Conservation (phyloP, 257 asterid species). For the Nemophila menziesii region DNA sequence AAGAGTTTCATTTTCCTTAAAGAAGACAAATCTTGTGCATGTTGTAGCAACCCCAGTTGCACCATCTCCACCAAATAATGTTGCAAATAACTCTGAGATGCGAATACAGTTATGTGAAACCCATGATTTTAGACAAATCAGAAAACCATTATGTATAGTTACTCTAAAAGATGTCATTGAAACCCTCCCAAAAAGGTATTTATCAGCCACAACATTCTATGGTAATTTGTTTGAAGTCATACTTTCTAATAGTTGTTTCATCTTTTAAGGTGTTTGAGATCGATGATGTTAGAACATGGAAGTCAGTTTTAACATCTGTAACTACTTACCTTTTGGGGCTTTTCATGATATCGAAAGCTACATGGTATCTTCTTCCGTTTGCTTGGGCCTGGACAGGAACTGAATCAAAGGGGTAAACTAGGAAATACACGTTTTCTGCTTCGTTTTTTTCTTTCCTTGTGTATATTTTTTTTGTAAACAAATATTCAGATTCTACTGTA, state of each 20-base stretch:
- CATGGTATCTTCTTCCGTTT: constrained; percentile 97
- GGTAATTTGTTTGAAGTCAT: neutral
- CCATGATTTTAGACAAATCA: constrained; percentile 79
- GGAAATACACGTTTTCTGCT: neutral
- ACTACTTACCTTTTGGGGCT: constrained; percentile 76
- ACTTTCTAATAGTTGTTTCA: neutral
- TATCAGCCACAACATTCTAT: neutral
- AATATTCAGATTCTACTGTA: no score
- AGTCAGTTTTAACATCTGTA: constrained; percentile 68
- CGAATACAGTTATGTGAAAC: constrained; percentile 44
- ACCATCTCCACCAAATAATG: constrained; percentile 45
- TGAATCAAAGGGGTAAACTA: constrained; percentile 66
- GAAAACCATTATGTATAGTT: constrained; percentile 82
- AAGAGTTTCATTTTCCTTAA: constrained; percentile 27
- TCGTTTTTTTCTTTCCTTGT: neutral
- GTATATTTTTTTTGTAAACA: no score
- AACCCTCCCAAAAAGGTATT: constrained; percentile 82
- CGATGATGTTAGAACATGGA: constrained; percentile 80
- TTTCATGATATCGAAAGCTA: constrained; percentile 75
- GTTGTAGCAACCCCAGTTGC: constrained; percentile 64
- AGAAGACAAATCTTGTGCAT: constrained; percentile 34
- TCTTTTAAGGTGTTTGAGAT: constrained; percentile 72
- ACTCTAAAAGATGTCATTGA: constrained; percentile 62
- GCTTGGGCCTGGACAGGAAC: constrained; percentile 99
- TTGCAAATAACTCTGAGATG: constrained; percentile 38